Conservation (phyloP, 1,284 basidiomycete species). For the Puccinia polysora region DNA sequence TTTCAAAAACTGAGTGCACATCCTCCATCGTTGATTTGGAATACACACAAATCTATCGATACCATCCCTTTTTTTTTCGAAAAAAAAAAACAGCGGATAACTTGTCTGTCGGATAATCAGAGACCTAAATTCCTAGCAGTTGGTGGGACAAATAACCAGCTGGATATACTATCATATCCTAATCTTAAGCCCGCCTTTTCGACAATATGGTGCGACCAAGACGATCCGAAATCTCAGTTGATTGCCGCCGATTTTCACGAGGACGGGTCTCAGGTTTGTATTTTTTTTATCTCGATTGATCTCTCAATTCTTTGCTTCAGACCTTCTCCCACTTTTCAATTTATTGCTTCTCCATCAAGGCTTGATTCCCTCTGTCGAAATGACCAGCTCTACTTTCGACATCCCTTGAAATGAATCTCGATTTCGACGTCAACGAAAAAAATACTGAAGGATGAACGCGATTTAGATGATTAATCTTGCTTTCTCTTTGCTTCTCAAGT, state of each 20-base stretch:
- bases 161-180: constrained; percentile 29
- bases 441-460: too few species aligned
- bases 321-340: too few species aligned
- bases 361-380: not conserved
- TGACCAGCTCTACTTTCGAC: not conserved
- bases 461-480: not conserved
- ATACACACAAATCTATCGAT: not conserved
- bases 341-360: too few species aligned
- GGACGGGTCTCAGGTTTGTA: constrained; percentile 11
- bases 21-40: not conserved
- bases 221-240: constrained; percentile 9
- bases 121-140: constrained; percentile 27
- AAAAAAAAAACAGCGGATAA: too few species aligned
- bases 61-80: not conserved
- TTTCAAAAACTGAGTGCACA: too few species aligned
- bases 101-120: constrained; percentile 6
- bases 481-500: not conserved
- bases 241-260: constrained; percentile 24
- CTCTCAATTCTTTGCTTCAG: too few species aligned
- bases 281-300: too few species aligned
- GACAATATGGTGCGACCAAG: constrained; percentile 2
- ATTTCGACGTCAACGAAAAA: too few species aligned
- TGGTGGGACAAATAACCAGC: constrained; percentile 39
- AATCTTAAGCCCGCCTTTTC: constrained; percentile 19
- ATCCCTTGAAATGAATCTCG: too few species aligned